phyloP scores from a whole-genome alignment of 768 basidiomycete genomes.

The Hebeloma cylindrosporum region DNA sequence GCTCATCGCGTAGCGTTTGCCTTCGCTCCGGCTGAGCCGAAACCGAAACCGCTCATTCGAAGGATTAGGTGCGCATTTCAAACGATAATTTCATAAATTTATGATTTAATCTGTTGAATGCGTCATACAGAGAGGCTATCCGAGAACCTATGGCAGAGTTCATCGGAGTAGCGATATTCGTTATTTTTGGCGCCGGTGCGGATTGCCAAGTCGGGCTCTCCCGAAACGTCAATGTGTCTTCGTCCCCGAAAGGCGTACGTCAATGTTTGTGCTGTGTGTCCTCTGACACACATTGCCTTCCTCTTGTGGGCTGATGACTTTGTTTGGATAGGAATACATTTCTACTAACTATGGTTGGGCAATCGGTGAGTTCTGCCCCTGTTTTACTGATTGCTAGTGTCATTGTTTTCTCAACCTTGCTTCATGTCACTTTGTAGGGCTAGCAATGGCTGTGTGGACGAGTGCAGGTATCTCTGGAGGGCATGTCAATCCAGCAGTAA shows the following conservation, averaged over 20 bases:
- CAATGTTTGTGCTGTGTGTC: background rate
- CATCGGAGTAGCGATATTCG: conserved; percentile 53
- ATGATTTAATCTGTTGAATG: no score
- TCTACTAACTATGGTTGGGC: conserved; percentile 44
- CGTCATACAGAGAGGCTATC: conserved; percentile 32
- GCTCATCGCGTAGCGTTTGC: no score
- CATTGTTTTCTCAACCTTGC: background rate
- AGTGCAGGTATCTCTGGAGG: conserved; percentile 68
- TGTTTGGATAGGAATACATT: conserved; percentile 38
- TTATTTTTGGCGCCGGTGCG: conserved; percentile 57
- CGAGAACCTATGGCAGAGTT: conserved; percentile 65
- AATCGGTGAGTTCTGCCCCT: conserved; percentile 22
- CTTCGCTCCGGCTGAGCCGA: no score
- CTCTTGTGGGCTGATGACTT: background rate
- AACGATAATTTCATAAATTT: no score
- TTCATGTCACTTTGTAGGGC: conserved; percentile 13
- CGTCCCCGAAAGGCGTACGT: conserved; percentile 52
- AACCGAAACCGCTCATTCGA: no score
- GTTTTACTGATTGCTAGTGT: background rate
- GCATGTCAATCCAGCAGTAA: conserved; percentile 74
- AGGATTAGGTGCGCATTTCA: no score
- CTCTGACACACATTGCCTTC: background rate
- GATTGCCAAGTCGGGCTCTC: conserved; percentile 58
- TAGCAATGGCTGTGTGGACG: conserved; percentile 67
- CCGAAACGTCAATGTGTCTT: conserved; percentile 41